These are phyloP conservation scores for Candida schatavii DNA, from an alignment of 805 yeast species.

Conservation along the genomic window DNA sequence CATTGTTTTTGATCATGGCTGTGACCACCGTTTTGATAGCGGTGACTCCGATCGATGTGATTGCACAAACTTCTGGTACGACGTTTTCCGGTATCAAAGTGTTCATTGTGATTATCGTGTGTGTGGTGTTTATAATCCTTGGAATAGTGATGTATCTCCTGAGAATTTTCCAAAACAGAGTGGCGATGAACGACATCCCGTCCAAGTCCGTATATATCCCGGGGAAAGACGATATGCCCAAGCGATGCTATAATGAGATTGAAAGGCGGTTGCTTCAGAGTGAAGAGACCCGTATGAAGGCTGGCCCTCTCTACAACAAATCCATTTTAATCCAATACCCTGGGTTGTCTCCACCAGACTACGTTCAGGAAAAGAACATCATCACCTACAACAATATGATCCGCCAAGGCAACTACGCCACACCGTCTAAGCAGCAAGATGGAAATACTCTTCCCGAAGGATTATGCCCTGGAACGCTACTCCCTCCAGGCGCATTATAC, in stretches of 20 bases:
- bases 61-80: constrained; percentile 52
- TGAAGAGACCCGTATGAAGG: constrained; percentile 27
- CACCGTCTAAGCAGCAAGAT: no score
- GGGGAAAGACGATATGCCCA: constrained; percentile 49
- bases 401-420: no score
- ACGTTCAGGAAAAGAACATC: constrained; percentile 32
- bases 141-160: constrained; percentile 52
- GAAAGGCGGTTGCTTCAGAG: constrained; percentile 25
- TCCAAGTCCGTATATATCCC: constrained; percentile 63
- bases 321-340: constrained; percentile 30
- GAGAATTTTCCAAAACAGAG: constrained; percentile 56
- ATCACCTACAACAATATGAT: constrained; percentile 1
- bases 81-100: constrained; percentile 71
- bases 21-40: constrained; percentile 54
- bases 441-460: not conserved
- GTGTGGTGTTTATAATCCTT: constrained; percentile 56
- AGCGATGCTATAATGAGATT: constrained; percentile 21
- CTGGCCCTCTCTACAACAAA: constrained; percentile 33
- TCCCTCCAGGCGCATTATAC: constrained; percentile 32
- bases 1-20: constrained; percentile 20
- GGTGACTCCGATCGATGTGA: constrained; percentile 78
- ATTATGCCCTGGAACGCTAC: constrained; percentile 11
- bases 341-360: constrained; percentile 41
- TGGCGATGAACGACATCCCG: constrained; percentile 73
- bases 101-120: constrained; percentile 72